phyloP scores from a whole-genome alignment of 192 early-diverging fungal genomes.

The Gamsiella multidivaricata region DNA sequence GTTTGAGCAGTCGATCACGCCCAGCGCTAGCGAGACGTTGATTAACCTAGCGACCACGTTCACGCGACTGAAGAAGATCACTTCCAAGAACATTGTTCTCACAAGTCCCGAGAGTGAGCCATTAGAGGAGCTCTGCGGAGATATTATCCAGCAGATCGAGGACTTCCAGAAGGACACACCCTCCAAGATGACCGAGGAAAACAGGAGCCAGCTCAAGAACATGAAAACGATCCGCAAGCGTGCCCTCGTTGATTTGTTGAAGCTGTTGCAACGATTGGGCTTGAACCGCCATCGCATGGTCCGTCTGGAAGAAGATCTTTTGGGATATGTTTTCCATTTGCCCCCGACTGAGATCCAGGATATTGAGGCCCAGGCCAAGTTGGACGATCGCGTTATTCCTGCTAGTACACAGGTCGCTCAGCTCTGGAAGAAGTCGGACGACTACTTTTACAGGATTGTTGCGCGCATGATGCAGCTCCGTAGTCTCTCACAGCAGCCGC shows the following conservation, averaged over 20 bases:
- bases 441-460: constrained; percentile 76
- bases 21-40: constrained; percentile 57
- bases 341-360: constrained; percentile 51
- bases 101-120: constrained; percentile 32
- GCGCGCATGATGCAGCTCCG: constrained; percentile 74
- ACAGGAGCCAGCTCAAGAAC: constrained; percentile 67
- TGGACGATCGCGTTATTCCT: constrained; percentile 42
- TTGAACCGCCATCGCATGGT: constrained; percentile 57
- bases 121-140: constrained; percentile 62
- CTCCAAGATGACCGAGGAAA: constrained; percentile 63
- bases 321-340: constrained; percentile 57
- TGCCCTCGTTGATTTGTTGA: constrained; percentile 81
- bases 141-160: constrained; percentile 66
- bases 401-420: constrained; percentile 43
- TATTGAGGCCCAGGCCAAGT: constrained; percentile 41
- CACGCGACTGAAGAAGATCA: constrained; percentile 50
- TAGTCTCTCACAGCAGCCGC: constrained; percentile 45
- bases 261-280: constrained; percentile 75
- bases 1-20: constrained; percentile 14
- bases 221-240: constrained; percentile 80
- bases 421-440: constrained; percentile 67
- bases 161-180: constrained; percentile 69
- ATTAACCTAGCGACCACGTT: constrained; percentile 58
- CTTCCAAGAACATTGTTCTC: constrained; percentile 50
- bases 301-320: constrained; percentile 53